Conservation (phyloP, 345 rosid genomes). For the Cochlearia excelsa region DNA sequence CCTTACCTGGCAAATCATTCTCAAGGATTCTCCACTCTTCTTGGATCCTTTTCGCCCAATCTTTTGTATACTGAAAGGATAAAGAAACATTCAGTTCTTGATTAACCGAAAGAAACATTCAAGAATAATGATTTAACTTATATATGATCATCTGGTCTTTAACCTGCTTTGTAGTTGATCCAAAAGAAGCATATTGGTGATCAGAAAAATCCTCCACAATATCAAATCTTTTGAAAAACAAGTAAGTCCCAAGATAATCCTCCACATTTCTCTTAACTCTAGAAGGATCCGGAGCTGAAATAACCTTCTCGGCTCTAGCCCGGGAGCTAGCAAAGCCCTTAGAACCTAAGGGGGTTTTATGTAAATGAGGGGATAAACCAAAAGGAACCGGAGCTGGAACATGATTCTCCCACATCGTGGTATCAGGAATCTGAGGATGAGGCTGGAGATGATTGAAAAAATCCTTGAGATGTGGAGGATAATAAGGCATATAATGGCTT, state of each 20-base stretch:
- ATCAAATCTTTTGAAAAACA: conserved; percentile 72
- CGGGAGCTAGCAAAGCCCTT: conserved; percentile 2
- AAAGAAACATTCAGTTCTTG: conserved; percentile 7
- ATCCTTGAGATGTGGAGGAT: neutral
- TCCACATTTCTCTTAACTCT: conserved; percentile 37
- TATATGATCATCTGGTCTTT: conserved; percentile 9
- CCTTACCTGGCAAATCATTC: conserved; percentile 82
- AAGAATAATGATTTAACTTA: conserved; percentile 13
- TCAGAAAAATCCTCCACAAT: conserved; percentile 67
- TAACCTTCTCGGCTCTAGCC: conserved; percentile 16
- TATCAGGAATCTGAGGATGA: conserved; percentile 23
- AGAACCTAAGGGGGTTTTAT: neutral
- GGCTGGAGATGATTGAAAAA: conserved; percentile 19
- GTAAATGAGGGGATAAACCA: conserved; percentile 9
- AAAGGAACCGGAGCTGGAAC: neutral
- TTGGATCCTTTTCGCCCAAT: conserved; percentile 73
- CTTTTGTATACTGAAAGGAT: conserved; percentile 50
- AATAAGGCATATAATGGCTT: neutral
- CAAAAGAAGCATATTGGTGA: conserved; percentile 52
- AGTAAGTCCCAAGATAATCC: conserved; percentile 51
- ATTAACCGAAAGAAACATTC: conserved; percentile 10
- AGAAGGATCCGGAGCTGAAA: conserved; percentile 23
- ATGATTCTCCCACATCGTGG: conserved; percentile 17
- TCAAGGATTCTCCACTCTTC: conserved; percentile 87
- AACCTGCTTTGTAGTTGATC: conserved; percentile 53